A percentile compares a stretch with the other conserved stretches of the same genome.
Evolutionary conservation across 1,284 basidiomycete species (phyloP).

Genomic region (Boletus smithii): DNA sequence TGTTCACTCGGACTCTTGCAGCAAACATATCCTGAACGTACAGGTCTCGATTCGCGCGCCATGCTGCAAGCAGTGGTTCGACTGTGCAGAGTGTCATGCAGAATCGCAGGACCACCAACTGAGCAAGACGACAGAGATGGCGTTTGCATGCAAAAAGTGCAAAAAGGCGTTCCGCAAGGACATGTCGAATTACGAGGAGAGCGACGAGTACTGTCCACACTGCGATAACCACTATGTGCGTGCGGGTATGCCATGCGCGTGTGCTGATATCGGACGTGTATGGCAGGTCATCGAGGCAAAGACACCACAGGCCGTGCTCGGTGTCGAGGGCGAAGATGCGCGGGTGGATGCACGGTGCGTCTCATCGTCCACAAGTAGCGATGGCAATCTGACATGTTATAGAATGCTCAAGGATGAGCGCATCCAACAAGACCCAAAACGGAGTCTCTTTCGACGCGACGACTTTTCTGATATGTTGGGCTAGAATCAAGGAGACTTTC

Average conservation of each 20-base stretch:
- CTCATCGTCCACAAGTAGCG: too few species aligned
- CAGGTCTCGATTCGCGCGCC: conserved; percentile 92
- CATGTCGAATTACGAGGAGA: conserved; percentile 87
- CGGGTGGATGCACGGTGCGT: conserved; percentile 80
- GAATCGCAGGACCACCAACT: conserved; percentile 78
- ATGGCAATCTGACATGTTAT: background rate
- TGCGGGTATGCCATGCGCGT: conserved; percentile 10
- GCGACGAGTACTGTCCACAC: conserved; percentile 97
- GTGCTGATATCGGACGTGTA: background rate
- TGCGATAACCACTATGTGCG: conserved; percentile 97
- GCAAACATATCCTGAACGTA: conserved; percentile 91
- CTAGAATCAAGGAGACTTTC: too few species aligned
- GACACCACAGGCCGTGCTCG: conserved; percentile 80
- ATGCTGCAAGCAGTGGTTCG: conserved; percentile 94
- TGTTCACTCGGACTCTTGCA: conserved; percentile 32
- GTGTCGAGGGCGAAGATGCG: conserved; percentile 88
- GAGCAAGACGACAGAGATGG: conserved; percentile 83
- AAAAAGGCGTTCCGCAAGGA: conserved; percentile 96
- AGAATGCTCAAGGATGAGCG: conserved; percentile 75
- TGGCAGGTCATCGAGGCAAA: conserved; percentile 88
- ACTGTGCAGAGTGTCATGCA: conserved; percentile 93
- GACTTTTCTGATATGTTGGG: too few species aligned
- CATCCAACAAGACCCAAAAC: conserved; percentile 46
- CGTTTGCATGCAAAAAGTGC: conserved; percentile 96
- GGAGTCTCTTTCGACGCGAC: conserved; percentile 49